Conservation (phyloP, 1,284 basidiomycete species). For the Fomitopsis palustris region DNA sequence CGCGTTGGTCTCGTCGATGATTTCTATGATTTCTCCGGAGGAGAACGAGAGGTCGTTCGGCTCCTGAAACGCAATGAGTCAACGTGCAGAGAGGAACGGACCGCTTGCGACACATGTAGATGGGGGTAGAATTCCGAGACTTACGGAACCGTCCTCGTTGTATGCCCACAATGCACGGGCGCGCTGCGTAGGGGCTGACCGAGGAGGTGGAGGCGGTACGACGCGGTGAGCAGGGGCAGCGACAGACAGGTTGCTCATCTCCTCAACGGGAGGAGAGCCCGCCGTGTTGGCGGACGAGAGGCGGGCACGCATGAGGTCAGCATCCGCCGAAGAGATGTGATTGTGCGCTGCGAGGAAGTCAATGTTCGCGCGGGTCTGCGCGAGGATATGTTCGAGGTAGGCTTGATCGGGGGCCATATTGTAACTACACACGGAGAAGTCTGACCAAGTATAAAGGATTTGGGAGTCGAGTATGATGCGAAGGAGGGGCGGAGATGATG, state of each 20-base stretch:
- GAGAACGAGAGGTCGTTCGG: constrained; percentile 56
- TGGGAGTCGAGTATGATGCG: not conserved
- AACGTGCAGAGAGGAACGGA: not conserved
- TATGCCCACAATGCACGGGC: constrained; percentile 64
- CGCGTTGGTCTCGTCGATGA: constrained; percentile 54
- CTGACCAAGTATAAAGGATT: not conserved
- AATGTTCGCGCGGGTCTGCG: constrained; percentile 61
- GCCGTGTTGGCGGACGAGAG: constrained; percentile 35
- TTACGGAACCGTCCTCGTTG: constrained; percentile 54
- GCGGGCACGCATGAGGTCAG: constrained; percentile 39
- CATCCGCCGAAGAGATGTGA: constrained; percentile 52
- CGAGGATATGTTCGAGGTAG: constrained; percentile 52
- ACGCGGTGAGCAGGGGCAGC: constrained; percentile 18
- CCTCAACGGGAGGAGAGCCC: constrained; percentile 12
- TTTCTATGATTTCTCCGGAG: constrained; percentile 55
- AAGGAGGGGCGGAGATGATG: not conserved
- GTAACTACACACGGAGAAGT: not conserved
- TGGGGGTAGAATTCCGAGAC: constrained; percentile 9
- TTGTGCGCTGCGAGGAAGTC: constrained; percentile 58
- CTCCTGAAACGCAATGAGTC: constrained; percentile 39
- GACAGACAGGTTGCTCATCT: constrained; percentile 16
- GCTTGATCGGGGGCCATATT: constrained; percentile 28
- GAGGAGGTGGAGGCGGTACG: constrained; percentile 24
- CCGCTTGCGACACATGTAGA: not conserved
- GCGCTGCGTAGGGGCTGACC: constrained; percentile 33